Percentiles rank a stretch among this genome's conserved stretches.
Conservation (phyloP, 352 stramenopile genomes). For the Globisporangium perplexum region DNA sequence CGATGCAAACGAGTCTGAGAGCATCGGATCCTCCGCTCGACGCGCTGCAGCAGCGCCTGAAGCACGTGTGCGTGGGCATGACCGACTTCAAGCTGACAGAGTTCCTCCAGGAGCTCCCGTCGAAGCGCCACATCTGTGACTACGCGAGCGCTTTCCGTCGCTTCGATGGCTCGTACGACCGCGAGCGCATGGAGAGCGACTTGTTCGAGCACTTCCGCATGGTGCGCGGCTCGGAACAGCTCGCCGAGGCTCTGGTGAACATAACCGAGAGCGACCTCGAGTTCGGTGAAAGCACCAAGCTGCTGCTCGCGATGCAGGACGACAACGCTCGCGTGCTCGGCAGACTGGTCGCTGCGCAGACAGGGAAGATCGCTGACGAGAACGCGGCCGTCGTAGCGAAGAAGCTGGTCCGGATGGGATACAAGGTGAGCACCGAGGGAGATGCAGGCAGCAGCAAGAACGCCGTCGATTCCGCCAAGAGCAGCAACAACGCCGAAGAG, state of each 20-base stretch:
- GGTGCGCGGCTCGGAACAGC: constrained; percentile 38
- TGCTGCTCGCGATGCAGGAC: constrained; percentile 32
- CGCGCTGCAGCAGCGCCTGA: constrained; percentile 42
- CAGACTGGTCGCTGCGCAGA: constrained; percentile 32
- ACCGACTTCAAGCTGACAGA: constrained; percentile 85
- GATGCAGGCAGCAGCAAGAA: constrained; percentile 6
- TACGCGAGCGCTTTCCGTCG: constrained; percentile 60
- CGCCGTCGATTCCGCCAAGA: not conserved
- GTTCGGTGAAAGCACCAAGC: constrained; percentile 36
- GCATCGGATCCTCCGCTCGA: constrained; percentile 48
- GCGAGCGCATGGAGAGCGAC: constrained; percentile 42
- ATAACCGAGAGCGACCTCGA: constrained; percentile 63
- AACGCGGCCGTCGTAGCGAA: constrained; percentile 42
- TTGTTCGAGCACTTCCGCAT: constrained; percentile 80
- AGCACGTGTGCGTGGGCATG: constrained; percentile 66
- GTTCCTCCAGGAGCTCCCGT: constrained; percentile 87
- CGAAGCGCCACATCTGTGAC: constrained; percentile 86
- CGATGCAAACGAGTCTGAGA: constrained; percentile 36
- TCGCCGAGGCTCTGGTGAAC: constrained; percentile 50
- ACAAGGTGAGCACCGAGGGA: constrained; percentile 17
- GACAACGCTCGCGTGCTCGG: constrained; percentile 40
- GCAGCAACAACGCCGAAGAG: constrained; percentile 8
- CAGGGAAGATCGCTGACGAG: constrained; percentile 27
- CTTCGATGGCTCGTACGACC: constrained; percentile 46
- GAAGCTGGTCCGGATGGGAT: constrained; percentile 61